These are phyloP conservation scores for Boechera retrofracta DNA, from an alignment of 345 rosid genomes.

Conservation along the genomic window DNA sequence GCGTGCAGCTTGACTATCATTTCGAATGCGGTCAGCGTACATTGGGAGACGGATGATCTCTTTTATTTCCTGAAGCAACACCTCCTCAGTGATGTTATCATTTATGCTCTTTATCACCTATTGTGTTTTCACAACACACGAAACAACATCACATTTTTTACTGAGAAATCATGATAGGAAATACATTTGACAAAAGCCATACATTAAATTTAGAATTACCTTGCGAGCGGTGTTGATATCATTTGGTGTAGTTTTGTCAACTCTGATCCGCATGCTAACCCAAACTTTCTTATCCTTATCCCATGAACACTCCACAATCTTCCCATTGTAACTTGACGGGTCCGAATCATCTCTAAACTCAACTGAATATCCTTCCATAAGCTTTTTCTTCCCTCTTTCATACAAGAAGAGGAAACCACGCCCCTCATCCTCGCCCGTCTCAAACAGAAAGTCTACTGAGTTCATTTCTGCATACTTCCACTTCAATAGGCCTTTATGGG, in stretches of 20 bases:
- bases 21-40: constrained; percentile 84
- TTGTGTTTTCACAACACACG: no score
- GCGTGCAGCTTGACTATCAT: constrained; percentile 56
- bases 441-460: constrained; percentile 90
- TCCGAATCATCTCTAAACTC: constrained; percentile 75
- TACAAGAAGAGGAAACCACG: constrained; percentile 55
- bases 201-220: constrained; percentile 41
- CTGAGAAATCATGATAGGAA: no score
- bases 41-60: constrained; percentile 89
- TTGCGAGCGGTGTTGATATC: constrained; percentile 83
- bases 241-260: constrained; percentile 81
- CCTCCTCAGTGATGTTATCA: no score
- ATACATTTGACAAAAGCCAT: no score
- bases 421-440: constrained; percentile 59
- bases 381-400: constrained; percentile 83
- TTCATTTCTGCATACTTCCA: constrained; percentile 97
- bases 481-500: constrained; percentile 94
- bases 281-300: constrained; percentile 62
- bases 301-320: constrained; percentile 91
- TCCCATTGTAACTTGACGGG: constrained; percentile 64
- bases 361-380: constrained; percentile 75
- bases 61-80: constrained; percentile 57
- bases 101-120: no score
- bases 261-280: constrained; percentile 78
- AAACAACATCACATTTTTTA: no score